Percentiles rank a stretch among this genome's conserved stretches.
Evolutionary conservation across 1,284 basidiomycete genomes (phyloP).

Genomic region (Leccinum griseonigrum): DNA sequence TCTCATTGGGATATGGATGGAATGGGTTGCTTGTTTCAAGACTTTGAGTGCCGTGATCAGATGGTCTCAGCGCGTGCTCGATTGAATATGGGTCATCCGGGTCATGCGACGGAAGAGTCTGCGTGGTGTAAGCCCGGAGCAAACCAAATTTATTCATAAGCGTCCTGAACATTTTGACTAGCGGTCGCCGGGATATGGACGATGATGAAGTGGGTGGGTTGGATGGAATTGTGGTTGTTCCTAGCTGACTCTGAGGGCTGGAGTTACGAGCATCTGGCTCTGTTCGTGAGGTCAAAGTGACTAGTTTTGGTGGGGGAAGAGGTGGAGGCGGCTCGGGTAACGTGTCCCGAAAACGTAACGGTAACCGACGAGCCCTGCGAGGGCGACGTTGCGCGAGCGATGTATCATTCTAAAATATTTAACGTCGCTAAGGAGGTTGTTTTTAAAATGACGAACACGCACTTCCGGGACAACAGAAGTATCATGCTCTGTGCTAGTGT

Average conservation of each 20-base stretch:
- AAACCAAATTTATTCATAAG: neutral
- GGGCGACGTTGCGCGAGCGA: neutral
- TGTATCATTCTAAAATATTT: neutral
- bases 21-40: neutral
- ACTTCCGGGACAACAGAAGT: no score
- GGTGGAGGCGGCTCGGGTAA: neutral
- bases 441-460: no score
- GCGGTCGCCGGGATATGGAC: no score
- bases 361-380: neutral
- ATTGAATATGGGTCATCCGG: neutral
- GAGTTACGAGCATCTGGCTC: no score
- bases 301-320: neutral
- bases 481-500: no score
- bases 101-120: neutral
- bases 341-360: neutral
- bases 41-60: neutral
- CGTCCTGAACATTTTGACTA: neutral
- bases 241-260: no score
- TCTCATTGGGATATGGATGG: neutral
- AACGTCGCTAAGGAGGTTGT: no score
- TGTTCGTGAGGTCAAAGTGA: no score
- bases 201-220: no score
- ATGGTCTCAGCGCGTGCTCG: neutral
- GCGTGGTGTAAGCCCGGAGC: neutral
- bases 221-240: no score